Base-by-base conservation (phyloP, 2,329 filamentous ascomycete genomes). In the Paecilomyces formosus region DNA sequence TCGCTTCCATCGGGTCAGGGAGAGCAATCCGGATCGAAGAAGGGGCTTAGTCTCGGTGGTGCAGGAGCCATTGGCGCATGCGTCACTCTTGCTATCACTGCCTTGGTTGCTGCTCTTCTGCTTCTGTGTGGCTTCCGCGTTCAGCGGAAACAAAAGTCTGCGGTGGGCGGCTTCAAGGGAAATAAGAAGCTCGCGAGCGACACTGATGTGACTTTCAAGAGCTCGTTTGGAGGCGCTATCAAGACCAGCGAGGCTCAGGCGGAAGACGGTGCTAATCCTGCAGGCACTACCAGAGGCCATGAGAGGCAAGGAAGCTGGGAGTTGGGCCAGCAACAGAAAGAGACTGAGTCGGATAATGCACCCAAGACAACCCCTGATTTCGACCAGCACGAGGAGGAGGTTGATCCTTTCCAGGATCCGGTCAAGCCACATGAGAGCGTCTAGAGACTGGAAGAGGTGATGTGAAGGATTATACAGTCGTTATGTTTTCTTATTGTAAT, bases 301-400 rank as follows among this genome's bases (percentile, higher is more conserved):
- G 82, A 84, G 69, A 72, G 82, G 51, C 73, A 79, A 18, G 82
- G 81, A 0, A 85, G 82, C 60, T 85, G 83, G 83, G 83, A 85
- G 66, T 68, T 85, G 69, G 75, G 75, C 56, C 63, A 72, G 52
- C 65, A 69, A 18, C 68, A 67, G 35, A 52, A 52, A 67, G 71
- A 62, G 64, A 66, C 60, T 55, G 57, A 62, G 53, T 55, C 57
- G 49, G 57, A 62, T 28, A 61, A 62, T 18, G 57, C 58, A 28
- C 60, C 63, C 18, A 57, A 60, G 24, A 54, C 59, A 6, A 58
- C 58, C 63, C 73, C 71, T 55, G 80, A 78, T 61, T 77, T 79
- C 60, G 78, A 80, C 57, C 75, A 74, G 7, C 74, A 78, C 58
- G 72, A 72, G 22, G 72, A 72, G 21, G 73, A 76, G 62, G 64